Conservation (phyloP, 2,329 filamentous ascomycete genomes). For the Didymellaceae sp. region DNA sequence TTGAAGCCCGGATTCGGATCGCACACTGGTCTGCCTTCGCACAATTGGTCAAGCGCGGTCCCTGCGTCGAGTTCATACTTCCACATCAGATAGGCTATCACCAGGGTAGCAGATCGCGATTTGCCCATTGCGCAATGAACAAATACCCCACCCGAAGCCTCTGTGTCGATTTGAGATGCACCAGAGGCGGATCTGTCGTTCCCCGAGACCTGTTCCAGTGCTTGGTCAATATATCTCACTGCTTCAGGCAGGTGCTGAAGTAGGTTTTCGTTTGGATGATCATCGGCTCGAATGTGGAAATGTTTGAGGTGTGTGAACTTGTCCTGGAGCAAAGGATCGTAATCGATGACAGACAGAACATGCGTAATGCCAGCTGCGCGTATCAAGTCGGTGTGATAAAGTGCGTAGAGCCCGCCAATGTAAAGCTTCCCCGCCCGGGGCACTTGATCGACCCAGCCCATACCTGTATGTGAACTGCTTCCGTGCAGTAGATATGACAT, state of each 20-base stretch:
- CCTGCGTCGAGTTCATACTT: slow-evolving; percentile 27
- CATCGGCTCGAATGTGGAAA: slow-evolving; percentile 40
- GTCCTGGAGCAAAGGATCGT: slow-evolving; percentile 37
- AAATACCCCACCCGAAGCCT: slow-evolving; percentile 30
- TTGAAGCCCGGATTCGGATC: slow-evolving; percentile 45
- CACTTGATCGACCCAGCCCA: slow-evolving; percentile 50
- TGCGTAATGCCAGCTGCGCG: slow-evolving; percentile 41
- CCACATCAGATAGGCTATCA: slow-evolving; percentile 45
- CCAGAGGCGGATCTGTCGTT: background rate
- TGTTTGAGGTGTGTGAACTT: slow-evolving; percentile 38
- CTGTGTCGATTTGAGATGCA: background rate
- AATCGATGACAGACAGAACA: slow-evolving; percentile 43
- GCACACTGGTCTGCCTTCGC: slow-evolving; percentile 43
- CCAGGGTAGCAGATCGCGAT: slow-evolving; percentile 40
- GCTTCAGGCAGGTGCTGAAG: slow-evolving; percentile 33
- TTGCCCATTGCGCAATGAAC: slow-evolving; percentile 48
- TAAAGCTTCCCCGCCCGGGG: slow-evolving; percentile 45
- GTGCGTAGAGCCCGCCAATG: slow-evolving; percentile 52
- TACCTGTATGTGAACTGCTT: slow-evolving; percentile 36
- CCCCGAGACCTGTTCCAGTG: slow-evolving; percentile 12
- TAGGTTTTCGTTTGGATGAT: slow-evolving; percentile 42
- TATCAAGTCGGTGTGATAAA: slow-evolving; percentile 50
- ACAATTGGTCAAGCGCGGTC: slow-evolving; percentile 35
- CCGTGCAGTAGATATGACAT: slow-evolving; percentile 45
- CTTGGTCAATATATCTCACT: slow-evolving; percentile 34